Evolutionary conservation across 2,329 filamentous ascomycete species (phyloP), one percentile per base, ranked within the genome.

Genomic region (Colletotrichum sojae): DNA sequence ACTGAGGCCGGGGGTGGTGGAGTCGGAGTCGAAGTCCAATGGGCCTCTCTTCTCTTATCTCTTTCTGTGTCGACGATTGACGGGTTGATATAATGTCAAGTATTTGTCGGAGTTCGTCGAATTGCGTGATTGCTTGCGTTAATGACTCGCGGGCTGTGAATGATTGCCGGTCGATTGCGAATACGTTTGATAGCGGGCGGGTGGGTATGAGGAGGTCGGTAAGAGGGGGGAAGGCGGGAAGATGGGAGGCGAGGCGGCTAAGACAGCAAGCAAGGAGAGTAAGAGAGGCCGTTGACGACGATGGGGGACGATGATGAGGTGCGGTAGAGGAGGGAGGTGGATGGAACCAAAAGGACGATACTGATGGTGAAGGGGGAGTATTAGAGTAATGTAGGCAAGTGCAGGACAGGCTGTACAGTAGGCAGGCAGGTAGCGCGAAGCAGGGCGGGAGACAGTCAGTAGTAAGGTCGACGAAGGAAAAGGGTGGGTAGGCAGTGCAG

Each of bases 401-500:
- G 60, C 69, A 68, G 58, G 46, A 57, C 54, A 36, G 31, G 31
- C 31, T 36, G 31, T 36, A 36, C 31, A 10, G 65, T 57, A 51
- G 45, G 60, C n/a, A 68, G 56, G 51, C 22, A 56, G 63, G 63
- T 57, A 57, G 31, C 31, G 31, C 31, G 31, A 36, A 36, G 31
- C 8, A 36, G 31, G 55, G 67, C 73, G 70, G 70, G 61, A 46
- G 46, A 71, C 66, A 73, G 73, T 71, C 73, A 59, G 53, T 52
- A 59, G 54, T 54, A 71, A 63, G 71, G 51, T 66, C 49, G 67
- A 66, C 40, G 43, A 62, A 67, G 46, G 55, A 69, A 63, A 63
- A 53, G 63, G 63, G 68, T 74, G 70, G 67, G 66, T 73, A 74
- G 76, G 76, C 75, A 76, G 76, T 76, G 75, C 72, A 75, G 71